Conservation (phyloP, 768 basidiomycete species). For the Suillus weaverae region DNA sequence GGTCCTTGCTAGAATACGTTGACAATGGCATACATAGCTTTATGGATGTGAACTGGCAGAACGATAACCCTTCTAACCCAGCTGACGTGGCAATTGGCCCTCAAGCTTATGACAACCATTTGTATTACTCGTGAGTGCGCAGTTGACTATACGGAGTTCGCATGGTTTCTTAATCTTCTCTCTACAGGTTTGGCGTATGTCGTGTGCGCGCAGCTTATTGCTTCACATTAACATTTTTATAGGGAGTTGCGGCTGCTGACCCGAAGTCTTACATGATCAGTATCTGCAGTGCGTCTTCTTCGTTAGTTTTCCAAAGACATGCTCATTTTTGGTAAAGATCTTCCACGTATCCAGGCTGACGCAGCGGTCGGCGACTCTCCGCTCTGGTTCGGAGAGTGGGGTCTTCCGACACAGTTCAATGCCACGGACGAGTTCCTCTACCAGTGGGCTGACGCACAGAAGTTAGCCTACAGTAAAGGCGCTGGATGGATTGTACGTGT, state of each 20-base stretch:
- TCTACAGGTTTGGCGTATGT: slow-evolving; percentile 58
- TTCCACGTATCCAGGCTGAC: slow-evolving; percentile 54
- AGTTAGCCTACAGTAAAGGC: slow-evolving; percentile 57
- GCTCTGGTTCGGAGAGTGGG: slow-evolving; percentile 61
- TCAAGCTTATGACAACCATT: slow-evolving; percentile 74
- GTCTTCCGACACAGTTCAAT: slow-evolving; percentile 60
- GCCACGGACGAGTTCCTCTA: slow-evolving; percentile 60
- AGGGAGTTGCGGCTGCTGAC: slow-evolving; percentile 73
- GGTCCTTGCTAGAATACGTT: background rate
- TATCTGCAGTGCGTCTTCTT: slow-evolving; percentile 61
- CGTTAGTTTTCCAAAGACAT: background rate
- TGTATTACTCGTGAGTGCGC: slow-evolving; percentile 66
- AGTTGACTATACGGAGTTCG: background rate
- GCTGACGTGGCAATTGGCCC: slow-evolving; percentile 67
- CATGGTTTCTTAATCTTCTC: slow-evolving; percentile 2
- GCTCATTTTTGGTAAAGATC: slow-evolving; percentile 41
- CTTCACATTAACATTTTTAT: background rate
- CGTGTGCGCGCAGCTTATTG: background rate
- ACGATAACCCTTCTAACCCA: slow-evolving; percentile 68
- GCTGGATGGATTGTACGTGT: slow-evolving; percentile 66
- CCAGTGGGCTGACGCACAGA: slow-evolving; percentile 78
- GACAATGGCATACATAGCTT: slow-evolving; percentile 46
- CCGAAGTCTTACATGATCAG: slow-evolving; percentile 62
- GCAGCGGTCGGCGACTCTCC: slow-evolving; percentile 45
- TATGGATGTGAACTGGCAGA: slow-evolving; percentile 82